These are phyloP conservation scores for Leishmania tropica DNA, from an alignment of 208 protist species.

Conservation along the genomic window DNA sequence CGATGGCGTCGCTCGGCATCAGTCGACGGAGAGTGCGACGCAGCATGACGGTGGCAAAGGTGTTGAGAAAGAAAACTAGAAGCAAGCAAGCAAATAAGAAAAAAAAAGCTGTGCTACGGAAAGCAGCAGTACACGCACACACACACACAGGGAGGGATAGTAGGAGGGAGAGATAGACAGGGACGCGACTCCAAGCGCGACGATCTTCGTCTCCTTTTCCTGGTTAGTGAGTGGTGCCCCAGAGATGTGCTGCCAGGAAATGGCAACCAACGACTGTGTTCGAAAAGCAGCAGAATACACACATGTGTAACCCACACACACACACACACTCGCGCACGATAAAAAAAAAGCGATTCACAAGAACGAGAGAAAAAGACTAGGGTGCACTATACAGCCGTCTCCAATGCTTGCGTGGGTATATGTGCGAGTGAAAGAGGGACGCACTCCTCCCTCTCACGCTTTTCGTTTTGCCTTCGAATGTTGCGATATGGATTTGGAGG, in stretches of 20 bases:
- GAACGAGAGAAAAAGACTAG: neutral
- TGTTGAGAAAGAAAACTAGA: neutral
- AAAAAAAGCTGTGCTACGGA: neutral
- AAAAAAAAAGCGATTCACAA: neutral
- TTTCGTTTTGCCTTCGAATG: neutral
- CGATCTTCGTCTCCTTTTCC: neutral
- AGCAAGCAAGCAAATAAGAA: no score
- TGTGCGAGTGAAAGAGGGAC: neutral
- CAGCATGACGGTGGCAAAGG: conserved; percentile 45
- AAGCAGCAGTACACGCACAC: neutral
- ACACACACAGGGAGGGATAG: neutral
- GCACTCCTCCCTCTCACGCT: neutral
- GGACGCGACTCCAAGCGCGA: neutral
- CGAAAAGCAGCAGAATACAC: neutral
- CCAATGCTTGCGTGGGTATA: neutral
- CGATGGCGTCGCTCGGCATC: conserved; percentile 69
- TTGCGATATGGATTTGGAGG: neutral
- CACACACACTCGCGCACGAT: neutral
- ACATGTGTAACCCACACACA: neutral
- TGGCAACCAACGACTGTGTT: neutral
- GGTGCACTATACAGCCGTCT: neutral
- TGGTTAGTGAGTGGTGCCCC: neutral
- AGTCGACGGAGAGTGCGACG: conserved; percentile 50
- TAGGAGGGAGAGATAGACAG: neutral
- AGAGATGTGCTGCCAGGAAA: neutral